Evolutionary conservation across 2,329 filamentous ascomycete genomes (phyloP).

Genomic region (Ascochyta rabiei): DNA sequence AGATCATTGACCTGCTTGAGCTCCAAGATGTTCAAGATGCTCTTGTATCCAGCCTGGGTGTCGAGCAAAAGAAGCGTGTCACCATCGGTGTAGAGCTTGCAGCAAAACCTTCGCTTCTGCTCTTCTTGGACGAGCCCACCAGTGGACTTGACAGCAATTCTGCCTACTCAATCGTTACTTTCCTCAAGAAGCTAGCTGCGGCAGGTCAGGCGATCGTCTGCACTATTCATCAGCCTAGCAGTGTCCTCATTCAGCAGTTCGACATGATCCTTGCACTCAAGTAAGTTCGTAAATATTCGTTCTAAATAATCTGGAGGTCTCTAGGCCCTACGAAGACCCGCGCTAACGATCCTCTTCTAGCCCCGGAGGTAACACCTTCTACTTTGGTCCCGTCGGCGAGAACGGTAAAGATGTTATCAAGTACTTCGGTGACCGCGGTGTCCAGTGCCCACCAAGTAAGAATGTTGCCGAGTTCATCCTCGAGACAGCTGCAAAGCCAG

Average conservation of each 20-base stretch:
- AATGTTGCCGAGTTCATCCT: constrained; percentile 72
- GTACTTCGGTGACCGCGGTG: constrained; percentile 71
- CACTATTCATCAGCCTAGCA: constrained; percentile 75
- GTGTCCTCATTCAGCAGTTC: constrained; percentile 72
- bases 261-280: constrained; percentile 75
- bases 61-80: constrained; percentile 73
- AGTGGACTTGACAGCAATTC: constrained; percentile 73
- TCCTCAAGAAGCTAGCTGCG: constrained; percentile 69
- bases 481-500: constrained; percentile 66
- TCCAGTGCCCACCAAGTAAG: constrained; percentile 68
- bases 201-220: constrained; percentile 75
- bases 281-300: neutral
- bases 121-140: constrained; percentile 77
- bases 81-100: constrained; percentile 74
- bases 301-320: neutral
- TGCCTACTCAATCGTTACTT: constrained; percentile 70
- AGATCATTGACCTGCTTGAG: constrained; percentile 69
- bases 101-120: constrained; percentile 65
- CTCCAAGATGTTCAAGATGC: constrained; percentile 71
- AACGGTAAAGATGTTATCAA: constrained; percentile 68
- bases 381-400: constrained; percentile 74
- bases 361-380: constrained; percentile 72
- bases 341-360: neutral
- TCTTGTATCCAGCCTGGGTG: constrained; percentile 67
- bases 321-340: constrained; percentile 32